Conservation (phyloP, 345 rosid genomes). For the Pseudoturritis turrita region DNA sequence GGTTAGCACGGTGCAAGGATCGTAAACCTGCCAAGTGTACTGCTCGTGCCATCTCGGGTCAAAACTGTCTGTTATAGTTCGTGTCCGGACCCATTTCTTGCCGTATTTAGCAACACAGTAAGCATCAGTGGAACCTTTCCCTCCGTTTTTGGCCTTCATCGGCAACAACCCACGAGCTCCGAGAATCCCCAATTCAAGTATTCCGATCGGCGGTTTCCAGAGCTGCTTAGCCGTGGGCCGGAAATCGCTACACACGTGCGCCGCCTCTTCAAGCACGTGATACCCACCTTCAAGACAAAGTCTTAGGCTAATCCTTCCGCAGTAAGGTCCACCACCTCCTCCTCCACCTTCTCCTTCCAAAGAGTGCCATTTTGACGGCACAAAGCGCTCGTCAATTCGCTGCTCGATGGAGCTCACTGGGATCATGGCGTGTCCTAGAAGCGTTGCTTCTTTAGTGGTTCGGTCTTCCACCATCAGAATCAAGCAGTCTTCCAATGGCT, state of each 20-base stretch:
- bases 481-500: conserved; percentile 78
- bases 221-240: conserved; percentile 95
- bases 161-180: conserved; percentile 94
- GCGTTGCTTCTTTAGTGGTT: conserved; percentile 48
- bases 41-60: conserved; percentile 99
- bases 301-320: conserved; percentile 67
- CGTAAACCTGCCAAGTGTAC: conserved; percentile 99
- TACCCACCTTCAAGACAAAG: conserved; percentile 95
- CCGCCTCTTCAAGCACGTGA: conserved; percentile 98
- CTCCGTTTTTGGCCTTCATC: conserved; percentile 66
- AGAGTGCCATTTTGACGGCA: conserved; percentile 65
- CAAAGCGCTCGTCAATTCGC: conserved; percentile 70
- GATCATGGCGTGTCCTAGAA: conserved; percentile 54
- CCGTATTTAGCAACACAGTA: conserved; percentile 96
- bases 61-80: conserved; percentile 82
- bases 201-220: conserved; percentile 91
- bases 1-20: conserved; percentile 86
- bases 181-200: conserved; percentile 82
- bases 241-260: conserved; percentile 97
- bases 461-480: conserved; percentile 72
- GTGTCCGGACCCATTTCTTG: conserved; percentile 95
- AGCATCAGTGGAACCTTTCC: conserved; percentile 86
- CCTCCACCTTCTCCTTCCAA: conserved; percentile 41
- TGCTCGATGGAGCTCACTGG: conserved; percentile 77
- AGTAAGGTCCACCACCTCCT: conserved; percentile 36